phyloP scores from a whole-genome alignment of 495 filamentous ascomycete genomes.

The Talaromyces adpressus region DNA sequence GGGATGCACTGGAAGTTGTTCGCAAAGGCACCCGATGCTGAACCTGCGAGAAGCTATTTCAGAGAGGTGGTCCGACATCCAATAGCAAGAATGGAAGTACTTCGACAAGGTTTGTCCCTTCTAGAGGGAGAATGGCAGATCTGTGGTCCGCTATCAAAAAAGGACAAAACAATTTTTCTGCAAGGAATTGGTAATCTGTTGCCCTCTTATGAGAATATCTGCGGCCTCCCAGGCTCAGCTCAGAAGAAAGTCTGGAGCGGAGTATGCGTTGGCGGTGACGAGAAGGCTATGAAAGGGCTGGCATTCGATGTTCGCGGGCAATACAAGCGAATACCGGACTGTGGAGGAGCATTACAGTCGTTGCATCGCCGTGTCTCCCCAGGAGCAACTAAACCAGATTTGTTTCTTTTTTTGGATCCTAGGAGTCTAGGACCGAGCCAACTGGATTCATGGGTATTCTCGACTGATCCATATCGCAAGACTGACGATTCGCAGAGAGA shows the following conservation, averaged over 20 bases:
- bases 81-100: constrained; percentile 45
- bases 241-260: constrained; percentile 32
- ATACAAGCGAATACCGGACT: constrained; percentile 52
- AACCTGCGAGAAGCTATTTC: constrained; percentile 31
- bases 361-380: constrained; percentile 41
- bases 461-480: constrained; percentile 41
- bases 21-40: constrained; percentile 30
- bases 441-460: constrained; percentile 61
- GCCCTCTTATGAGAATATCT: constrained; percentile 20
- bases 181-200: constrained; percentile 18
- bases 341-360: constrained; percentile 57
- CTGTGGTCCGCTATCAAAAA: constrained; percentile 28
- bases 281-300: constrained; percentile 21
- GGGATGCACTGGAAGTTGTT: constrained; percentile 49
- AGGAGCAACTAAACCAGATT: constrained; percentile 11
- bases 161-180: constrained; percentile 8
- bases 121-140: constrained; percentile 47
- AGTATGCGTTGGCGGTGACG: constrained; percentile 23
- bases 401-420: constrained; percentile 65
- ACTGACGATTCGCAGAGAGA: constrained; percentile 47
- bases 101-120: constrained; percentile 12
- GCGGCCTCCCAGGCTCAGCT: constrained; percentile 32
- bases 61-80: constrained; percentile 45
- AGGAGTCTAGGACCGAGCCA: constrained; percentile 32
- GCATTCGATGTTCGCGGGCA: constrained; percentile 43